These are phyloP conservation scores for Lasiodiplodia sp. DNA, from an alignment of 2,329 filamentous ascomycete species.

Conservation along the genomic window DNA sequence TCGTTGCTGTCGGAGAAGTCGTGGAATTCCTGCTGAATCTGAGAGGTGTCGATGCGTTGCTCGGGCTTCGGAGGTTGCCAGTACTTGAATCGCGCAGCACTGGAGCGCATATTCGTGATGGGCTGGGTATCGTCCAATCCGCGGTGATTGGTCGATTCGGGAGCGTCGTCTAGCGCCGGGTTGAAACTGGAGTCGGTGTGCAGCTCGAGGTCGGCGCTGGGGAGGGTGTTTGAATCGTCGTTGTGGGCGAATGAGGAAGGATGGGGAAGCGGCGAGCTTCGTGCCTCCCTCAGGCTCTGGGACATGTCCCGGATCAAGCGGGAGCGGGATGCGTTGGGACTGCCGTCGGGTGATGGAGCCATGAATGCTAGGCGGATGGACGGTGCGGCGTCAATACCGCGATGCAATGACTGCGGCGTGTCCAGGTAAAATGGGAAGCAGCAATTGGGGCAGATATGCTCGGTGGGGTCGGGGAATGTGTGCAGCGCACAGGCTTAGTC, in stretches of 20 bases:
- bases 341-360: conserved; percentile 46
- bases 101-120: conserved; percentile 46
- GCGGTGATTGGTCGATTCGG: conserved; percentile 47
- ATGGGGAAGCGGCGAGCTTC: conserved; percentile 42
- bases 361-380: conserved; percentile 34
- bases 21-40: conserved; percentile 48
- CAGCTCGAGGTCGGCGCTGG: conserved; percentile 37
- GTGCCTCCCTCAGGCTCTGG: conserved; percentile 31
- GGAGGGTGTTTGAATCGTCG: conserved; percentile 36
- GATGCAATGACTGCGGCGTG: conserved; percentile 11
- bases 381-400: conserved; percentile 5
- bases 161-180: conserved; percentile 39
- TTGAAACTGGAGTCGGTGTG: conserved; percentile 40
- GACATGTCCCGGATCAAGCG: conserved; percentile 48
- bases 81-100: conserved; percentile 47
- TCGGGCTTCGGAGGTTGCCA: conserved; percentile 48
- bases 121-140: conserved; percentile 41
- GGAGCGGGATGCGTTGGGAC: conserved; percentile 45
- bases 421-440: conserved; percentile 17
- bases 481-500: conserved; percentile 15
- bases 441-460: conserved; percentile 8
- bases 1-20: conserved; percentile 51
- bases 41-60: conserved; percentile 45
- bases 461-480: not conserved
- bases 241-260: conserved; percentile 40